Evolutionary conservation across 441 rosid species (phyloP).

Genomic region (Geranium incanum): DNA sequence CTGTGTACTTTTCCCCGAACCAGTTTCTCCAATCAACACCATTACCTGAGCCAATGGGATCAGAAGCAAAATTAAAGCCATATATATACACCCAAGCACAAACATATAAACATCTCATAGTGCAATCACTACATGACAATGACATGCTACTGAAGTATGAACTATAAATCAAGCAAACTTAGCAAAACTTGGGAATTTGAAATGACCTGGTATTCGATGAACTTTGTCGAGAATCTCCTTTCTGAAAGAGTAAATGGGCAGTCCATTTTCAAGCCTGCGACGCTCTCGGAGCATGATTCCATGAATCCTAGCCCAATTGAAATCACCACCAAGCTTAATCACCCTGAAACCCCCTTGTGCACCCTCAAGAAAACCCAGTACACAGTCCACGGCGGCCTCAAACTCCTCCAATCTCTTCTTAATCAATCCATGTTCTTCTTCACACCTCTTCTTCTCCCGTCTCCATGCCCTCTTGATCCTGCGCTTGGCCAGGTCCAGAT

Average conservation of each 20-base stretch:
- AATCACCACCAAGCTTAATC: conserved; percentile 29
- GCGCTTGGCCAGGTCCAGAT: no score
- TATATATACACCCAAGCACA: background rate
- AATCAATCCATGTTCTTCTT: conserved; percentile 33
- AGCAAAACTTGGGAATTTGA: background rate
- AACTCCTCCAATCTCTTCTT: conserved; percentile 44
- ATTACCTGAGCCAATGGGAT: conserved; percentile 38
- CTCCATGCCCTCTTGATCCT: no score
- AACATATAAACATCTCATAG: background rate
- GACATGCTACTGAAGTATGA: background rate
- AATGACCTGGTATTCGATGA: conserved; percentile 41
- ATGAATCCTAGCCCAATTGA: conserved; percentile 46
- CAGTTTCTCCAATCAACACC: conserved; percentile 87
- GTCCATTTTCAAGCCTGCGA: conserved; percentile 54
- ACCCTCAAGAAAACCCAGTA: conserved; percentile 31
- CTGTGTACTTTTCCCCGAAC: conserved; percentile 96
- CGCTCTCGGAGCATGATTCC: conserved; percentile 47
- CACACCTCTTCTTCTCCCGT: conserved; percentile 28
- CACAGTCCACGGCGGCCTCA: conserved; percentile 35
- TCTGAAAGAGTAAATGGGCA: conserved; percentile 55
- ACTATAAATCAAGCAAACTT: background rate
- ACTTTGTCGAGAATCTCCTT: conserved; percentile 38
- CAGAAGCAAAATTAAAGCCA: background rate
- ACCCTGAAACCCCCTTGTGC: conserved; percentile 19
- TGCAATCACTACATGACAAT: no score